Conservation (phyloP, 2,329 filamentous ascomycete species). For the Drechslerella coelobrocha region DNA sequence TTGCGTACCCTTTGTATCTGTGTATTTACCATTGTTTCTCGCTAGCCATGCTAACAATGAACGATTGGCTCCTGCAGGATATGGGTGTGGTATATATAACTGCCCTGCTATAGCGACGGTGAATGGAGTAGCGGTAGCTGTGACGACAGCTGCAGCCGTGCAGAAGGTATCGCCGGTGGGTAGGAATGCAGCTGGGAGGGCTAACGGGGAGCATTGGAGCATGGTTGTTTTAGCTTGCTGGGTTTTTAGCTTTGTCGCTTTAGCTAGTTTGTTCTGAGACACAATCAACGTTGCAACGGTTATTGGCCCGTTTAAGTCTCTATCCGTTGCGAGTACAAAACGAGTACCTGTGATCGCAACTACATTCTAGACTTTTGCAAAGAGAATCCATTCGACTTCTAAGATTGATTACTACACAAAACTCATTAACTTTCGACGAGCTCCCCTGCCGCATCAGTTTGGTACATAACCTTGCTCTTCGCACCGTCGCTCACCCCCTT, state of each 20-base stretch:
- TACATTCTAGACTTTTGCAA: too few relatives aligned
- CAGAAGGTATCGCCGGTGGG: conserved; percentile 39
- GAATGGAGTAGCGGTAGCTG: conserved; percentile 20
- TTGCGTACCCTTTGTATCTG: background rate
- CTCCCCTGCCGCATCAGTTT: conserved; percentile 23
- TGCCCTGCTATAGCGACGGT: conserved; percentile 28
- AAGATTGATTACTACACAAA: too few relatives aligned
- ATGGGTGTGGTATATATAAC: conserved; percentile 38
- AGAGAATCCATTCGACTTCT: too few relatives aligned
- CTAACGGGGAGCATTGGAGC: background rate
- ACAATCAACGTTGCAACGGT: background rate
- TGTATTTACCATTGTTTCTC: background rate
- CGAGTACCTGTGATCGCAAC: too few relatives aligned
- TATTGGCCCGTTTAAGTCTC: too few relatives aligned
- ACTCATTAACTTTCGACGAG: conserved; percentile 1
- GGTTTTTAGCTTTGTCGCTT: background rate
- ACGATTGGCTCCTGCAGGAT: conserved; percentile 8
- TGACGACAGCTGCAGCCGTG: conserved; percentile 26
- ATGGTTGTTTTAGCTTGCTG: background rate
- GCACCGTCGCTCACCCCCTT: conserved; percentile 61
- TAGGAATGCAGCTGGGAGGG: conserved; percentile 1
- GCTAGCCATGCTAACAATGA: background rate
- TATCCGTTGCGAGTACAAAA: too few relatives aligned
- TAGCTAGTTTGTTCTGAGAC: background rate
- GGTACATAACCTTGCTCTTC: conserved; percentile 39